Base-by-base conservation (phyloP, 306 rosid genomes). In the Myrica gale region DNA sequence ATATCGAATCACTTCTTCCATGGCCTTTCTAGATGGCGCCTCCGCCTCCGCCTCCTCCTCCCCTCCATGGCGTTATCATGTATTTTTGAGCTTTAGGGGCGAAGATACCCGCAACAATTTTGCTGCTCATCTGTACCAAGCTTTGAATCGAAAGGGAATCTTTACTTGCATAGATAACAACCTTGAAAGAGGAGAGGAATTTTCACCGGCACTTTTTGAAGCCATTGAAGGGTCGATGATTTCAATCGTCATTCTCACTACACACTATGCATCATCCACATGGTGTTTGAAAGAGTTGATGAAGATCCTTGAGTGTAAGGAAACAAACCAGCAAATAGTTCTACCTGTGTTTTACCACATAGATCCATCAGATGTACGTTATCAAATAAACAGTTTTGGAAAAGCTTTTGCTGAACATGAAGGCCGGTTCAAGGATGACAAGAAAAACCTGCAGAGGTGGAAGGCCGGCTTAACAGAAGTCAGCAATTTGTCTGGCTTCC, bases 401-500 rank as follows among this genome's bases (percentile, higher is more conserved):
- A 21, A 52, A 37, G 51, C 76, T 55, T 17, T 69, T 16, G 10
- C 10, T 46, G 10, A 46, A 46, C 50, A 46, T 46, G 50, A 46
- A 46, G 10, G 10, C 10, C 2, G 50, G 50, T 46, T 46, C 50
- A 46, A 46, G 10, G 50, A 46, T 46, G 50, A 46, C 1, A 46
- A 7, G 50, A 3, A 46, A 11, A 46, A 46, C 11, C 2, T 46
- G 50, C 7, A 9, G 5, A 46, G 10, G 10, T 46, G 50, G 86
- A 85, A 51, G 68, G 47, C 71, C 5, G 82, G 82, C 7, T 55
- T 80, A 44, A 54, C 6, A 1, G 32, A 67, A 26, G 65, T 78
- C 20, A 83, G 77, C 4, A 52, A 63, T 17, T 54, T 78, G 5
- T 65, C 79, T 17, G 85, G 81, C 43, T 55, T 23, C 74, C 47